Evolutionary conservation across 2,329 filamentous ascomycete species (phyloP).

Genomic region (Colletotrichum acutatum): DNA sequence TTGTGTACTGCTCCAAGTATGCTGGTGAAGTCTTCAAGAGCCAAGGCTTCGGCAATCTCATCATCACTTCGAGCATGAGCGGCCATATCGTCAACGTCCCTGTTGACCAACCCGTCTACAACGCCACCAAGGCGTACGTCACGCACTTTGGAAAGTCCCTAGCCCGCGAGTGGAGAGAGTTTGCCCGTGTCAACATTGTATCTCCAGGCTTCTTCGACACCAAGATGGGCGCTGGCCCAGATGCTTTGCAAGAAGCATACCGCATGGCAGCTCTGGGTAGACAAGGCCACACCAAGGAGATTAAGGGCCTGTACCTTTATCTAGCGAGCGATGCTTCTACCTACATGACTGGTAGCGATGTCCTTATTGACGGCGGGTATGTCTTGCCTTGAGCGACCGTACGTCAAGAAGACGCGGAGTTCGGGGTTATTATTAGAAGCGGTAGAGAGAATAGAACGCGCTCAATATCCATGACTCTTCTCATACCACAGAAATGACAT

Average conservation of each 20-base stretch:
- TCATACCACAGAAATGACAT: neutral
- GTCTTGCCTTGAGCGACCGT: constrained; percentile 25
- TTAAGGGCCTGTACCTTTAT: constrained; percentile 69
- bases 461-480: neutral
- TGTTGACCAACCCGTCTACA: constrained; percentile 57
- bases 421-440: neutral
- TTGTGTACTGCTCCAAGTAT: constrained; percentile 56
- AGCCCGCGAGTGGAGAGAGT: constrained; percentile 66
- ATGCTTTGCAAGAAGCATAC: constrained; percentile 56
- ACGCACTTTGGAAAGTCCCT: constrained; percentile 66
- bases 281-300: constrained; percentile 72
- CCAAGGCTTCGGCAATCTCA: constrained; percentile 59
- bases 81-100: constrained; percentile 63
- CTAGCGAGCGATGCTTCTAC: constrained; percentile 62
- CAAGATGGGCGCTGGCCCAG: constrained; percentile 60
- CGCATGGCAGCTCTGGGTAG: constrained; percentile 64
- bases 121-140: constrained; percentile 65
- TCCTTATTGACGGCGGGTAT: constrained; percentile 57
- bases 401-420: neutral
- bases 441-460: neutral
- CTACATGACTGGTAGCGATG: constrained; percentile 61
- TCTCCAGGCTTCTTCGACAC: constrained; percentile 66
- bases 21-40: constrained; percentile 54
- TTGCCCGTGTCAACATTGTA: constrained; percentile 67
- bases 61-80: constrained; percentile 63